Evolutionary conservation across 2,329 filamentous ascomycete genomes (phyloP).

Genomic region (Aspergillus sergii): DNA sequence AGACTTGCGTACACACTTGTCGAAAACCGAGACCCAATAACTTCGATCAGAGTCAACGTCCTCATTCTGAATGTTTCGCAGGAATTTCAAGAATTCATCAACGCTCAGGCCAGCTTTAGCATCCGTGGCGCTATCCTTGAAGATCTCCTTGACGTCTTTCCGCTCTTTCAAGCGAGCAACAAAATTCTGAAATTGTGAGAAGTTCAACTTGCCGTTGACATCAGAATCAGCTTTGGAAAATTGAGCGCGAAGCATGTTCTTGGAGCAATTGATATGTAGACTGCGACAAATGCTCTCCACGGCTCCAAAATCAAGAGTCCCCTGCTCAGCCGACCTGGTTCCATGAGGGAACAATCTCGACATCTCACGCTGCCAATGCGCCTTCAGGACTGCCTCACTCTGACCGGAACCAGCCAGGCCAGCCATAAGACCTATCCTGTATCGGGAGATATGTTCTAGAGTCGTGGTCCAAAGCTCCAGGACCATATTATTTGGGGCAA

Average conservation of each 20-base stretch:
- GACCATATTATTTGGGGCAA: slow-evolving; percentile 72
- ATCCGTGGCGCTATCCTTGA: slow-evolving; percentile 62
- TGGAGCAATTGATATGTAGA: slow-evolving; percentile 87
- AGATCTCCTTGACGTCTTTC: slow-evolving; percentile 76
- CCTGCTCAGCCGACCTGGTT: slow-evolving; percentile 56
- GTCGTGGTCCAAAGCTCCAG: slow-evolving; percentile 82
- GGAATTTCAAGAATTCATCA: slow-evolving; percentile 74
- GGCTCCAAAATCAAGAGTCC: slow-evolving; percentile 74
- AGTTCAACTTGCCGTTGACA: slow-evolving; percentile 69
- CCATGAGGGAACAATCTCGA: slow-evolving; percentile 60
- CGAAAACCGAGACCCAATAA: slow-evolving; percentile 73
- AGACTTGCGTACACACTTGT: slow-evolving; percentile 66
- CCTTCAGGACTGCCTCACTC: slow-evolving; percentile 76
- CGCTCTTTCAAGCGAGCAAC: slow-evolving; percentile 80
- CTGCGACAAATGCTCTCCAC: slow-evolving; percentile 84
- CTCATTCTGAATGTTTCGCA: slow-evolving; percentile 73
- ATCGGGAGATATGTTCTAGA: slow-evolving; percentile 79
- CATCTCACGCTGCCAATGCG: slow-evolving; percentile 88
- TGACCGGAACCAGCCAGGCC: slow-evolving; percentile 77
- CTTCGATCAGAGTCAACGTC: slow-evolving; percentile 67
- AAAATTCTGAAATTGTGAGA: slow-evolving; percentile 80
- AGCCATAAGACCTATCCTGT: slow-evolving; percentile 87
- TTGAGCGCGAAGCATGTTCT: slow-evolving; percentile 69
- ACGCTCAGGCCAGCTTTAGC: slow-evolving; percentile 67
- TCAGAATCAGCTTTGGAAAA: slow-evolving; percentile 74